Evolutionary conservation across 2,329 filamentous ascomycete species (phyloP), one percentile per base, ranked within the genome.

Genomic region (Cytospora piceae): DNA sequence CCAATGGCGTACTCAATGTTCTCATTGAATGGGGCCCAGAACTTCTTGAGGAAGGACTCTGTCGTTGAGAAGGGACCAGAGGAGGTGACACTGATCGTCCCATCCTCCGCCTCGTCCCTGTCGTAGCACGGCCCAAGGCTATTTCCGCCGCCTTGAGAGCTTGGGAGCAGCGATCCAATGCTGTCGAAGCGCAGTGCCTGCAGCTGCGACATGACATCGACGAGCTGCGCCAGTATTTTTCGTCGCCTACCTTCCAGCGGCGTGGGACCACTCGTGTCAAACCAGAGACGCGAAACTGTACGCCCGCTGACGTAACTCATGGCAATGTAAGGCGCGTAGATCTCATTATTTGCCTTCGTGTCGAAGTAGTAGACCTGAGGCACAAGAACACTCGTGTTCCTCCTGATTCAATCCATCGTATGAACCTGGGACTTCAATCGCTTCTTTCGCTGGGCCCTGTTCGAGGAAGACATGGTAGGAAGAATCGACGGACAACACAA

Each of bases 271-370:
- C 29, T 39, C 1, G 12, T 15, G 1, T 42, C 11, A 1, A 54
- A 31, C 49, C 49, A 61, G 11, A 61, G 32, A 9, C 9, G 9
- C 6, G 11, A 31, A 22, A 61, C 17, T 2, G 49, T 8, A 1
- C 22, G 17, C 11, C 49, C 32, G 2, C 24, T 31, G 17, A 54
- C 29, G 15, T 31, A 31, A 31, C 49, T 22, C 49, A 54, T 32
- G 24, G 58, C 20, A 15, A 54, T 42, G 2, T 42, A 54, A 42
- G 58, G 58, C 11, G 49, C 49, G 15, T 20, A 9, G 9, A 61
- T 61, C 46, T 54, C 32, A 14, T 61, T 39, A 1, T 61, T 20
- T 31, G 58, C 58, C 29, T 29, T 52, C 5, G 29, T 61, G 2
- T 61, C 34, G 12, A 39, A 31, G 17, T 42, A 8, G 17, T 22